Percentiles rank a stretch among this genome's conserved stretches.
Evolutionary conservation across 2,329 filamentous ascomycete genomes (phyloP).

Genomic region (Aspergillus intermedius): DNA sequence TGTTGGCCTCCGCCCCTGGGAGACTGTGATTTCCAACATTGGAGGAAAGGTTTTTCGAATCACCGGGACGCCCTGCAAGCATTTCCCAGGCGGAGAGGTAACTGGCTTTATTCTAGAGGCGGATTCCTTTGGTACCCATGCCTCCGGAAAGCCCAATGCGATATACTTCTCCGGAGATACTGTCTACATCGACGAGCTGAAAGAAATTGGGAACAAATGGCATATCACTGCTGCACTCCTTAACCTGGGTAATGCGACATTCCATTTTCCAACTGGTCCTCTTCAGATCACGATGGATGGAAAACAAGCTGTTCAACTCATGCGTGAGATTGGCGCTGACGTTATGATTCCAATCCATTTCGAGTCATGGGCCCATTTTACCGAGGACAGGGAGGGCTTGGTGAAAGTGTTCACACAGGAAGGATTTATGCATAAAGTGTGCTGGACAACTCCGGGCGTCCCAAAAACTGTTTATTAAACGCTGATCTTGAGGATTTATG

Average conservation of each 20-base stretch:
- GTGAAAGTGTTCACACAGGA: conserved; percentile 23
- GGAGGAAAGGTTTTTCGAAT: conserved; percentile 31
- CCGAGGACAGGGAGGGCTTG: conserved; percentile 27
- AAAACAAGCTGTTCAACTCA: conserved; percentile 33
- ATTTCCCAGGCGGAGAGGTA: conserved; percentile 39
- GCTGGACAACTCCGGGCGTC: conserved; percentile 15
- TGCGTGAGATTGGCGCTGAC: conserved; percentile 36
- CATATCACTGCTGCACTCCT: not conserved
- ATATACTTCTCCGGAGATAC: conserved; percentile 34
- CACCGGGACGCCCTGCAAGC: conserved; percentile 39
- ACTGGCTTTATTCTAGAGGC: conserved; percentile 39
- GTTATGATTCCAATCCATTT: conserved; percentile 43
- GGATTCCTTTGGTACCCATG: conserved; percentile 27
- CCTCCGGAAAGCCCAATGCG: conserved; percentile 35
- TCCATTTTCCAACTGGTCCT: conserved; percentile 18
- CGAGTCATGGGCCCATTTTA: conserved; percentile 42
- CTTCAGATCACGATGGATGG: conserved; percentile 42
- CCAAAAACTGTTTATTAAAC: no score
- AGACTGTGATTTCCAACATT: conserved; percentile 24
- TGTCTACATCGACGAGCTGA: conserved; percentile 34
- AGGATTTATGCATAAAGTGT: conserved; percentile 26
- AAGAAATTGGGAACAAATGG: conserved; percentile 17
- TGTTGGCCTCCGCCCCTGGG: conserved; percentile 32
- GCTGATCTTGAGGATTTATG: no score
- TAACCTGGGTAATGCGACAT: conserved; percentile 5